phyloP scores from a whole-genome alignment of 2,329 filamentous ascomycete species.

The Clonostachys sp. region DNA sequence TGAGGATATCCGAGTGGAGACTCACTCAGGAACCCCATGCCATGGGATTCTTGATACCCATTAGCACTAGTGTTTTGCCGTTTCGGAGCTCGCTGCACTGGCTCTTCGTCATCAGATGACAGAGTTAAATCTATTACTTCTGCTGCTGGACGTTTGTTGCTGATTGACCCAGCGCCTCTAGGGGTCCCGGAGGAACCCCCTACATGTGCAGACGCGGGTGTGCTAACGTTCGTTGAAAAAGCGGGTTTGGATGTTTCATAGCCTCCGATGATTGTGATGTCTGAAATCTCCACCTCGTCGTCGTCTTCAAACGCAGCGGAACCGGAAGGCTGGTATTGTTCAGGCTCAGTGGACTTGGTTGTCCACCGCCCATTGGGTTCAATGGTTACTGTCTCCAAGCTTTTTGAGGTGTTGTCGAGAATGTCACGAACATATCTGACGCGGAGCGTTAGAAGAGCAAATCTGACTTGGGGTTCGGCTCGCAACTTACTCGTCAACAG shows the following conservation, averaged over 20 bases:
- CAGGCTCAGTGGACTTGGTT: conserved; percentile 24
- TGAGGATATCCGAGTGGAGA: conserved; percentile 11
- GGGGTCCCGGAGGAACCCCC: conserved; percentile 28
- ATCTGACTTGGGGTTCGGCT: not conserved
- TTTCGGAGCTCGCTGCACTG: conserved; percentile 39
- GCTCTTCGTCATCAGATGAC: conserved; percentile 50
- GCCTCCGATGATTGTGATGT: conserved; percentile 27
- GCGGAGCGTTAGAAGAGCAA: conserved; percentile 6
- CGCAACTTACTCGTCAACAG: conserved; percentile 73
- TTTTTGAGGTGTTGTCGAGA: conserved; percentile 64
- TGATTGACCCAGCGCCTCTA: conserved; percentile 24
- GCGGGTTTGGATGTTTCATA: conserved; percentile 28
- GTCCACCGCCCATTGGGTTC: conserved; percentile 82
- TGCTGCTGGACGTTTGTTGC: conserved; percentile 42
- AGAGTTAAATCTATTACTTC: conserved; percentile 57
- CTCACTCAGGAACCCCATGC: conserved; percentile 12
- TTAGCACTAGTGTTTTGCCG: conserved; percentile 24
- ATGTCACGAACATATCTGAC: conserved; percentile 83
- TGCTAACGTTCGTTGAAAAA: conserved; percentile 24
- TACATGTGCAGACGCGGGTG: conserved; percentile 26
- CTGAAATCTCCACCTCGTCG: conserved; percentile 46
- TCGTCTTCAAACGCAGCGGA: conserved; percentile 27
- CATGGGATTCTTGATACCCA: conserved; percentile 10
- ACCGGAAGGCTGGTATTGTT: not conserved
- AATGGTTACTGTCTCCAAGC: conserved; percentile 80